Evolutionary conservation across 2,329 filamentous ascomycete genomes (phyloP), one percentile per base, ranked within the genome.

Genomic region (Trichocomaceae sp.): DNA sequence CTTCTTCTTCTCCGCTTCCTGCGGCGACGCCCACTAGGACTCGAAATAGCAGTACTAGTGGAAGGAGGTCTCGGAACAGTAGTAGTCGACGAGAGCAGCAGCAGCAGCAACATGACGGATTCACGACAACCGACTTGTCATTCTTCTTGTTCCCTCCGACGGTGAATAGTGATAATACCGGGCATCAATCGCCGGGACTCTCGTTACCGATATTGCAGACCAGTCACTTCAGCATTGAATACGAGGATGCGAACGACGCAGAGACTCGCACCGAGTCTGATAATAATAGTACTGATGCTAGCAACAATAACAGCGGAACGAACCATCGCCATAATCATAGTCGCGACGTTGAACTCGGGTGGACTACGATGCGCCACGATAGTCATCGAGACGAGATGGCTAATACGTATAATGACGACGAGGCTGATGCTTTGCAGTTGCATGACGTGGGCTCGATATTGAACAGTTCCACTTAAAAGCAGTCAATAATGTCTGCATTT

Each of bases 401-500:
- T 6, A 45, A 22, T 10, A 13, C 15, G 20, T 56, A 54, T 35
- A 47, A 53, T 31, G 54, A 54, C n/a, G 29, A 47, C 26, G 49
- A 53, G 8, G 50, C 47, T 3, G 46, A 56, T 8, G 42, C 23
- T 7, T 50, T 58, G 41, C 48, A 53, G n/a, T 37, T 58, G 26
- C 49, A 56, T 52, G 54, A 56, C 33, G 44, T 52, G 26, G 54
- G 54, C 7, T 50, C 54, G 29, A 58, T 58, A 52, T 56, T 58
- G 41, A 45, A 35, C 8, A 17, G 10, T 15, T 56, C n/a, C n/a
- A n/a, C n/a, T n/a, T 42, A 23, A 37, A 23, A n/a, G 19, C 39
- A 20, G 45, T 35, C 29, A 26, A 39, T n/a, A 41, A 46, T 33
- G 46, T 26, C 12, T 12, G 29, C 2, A 5, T 9, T 10, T 29